Conservation (phyloP, 345 rosid species). For the Cardamine chenopodiifolia region DNA sequence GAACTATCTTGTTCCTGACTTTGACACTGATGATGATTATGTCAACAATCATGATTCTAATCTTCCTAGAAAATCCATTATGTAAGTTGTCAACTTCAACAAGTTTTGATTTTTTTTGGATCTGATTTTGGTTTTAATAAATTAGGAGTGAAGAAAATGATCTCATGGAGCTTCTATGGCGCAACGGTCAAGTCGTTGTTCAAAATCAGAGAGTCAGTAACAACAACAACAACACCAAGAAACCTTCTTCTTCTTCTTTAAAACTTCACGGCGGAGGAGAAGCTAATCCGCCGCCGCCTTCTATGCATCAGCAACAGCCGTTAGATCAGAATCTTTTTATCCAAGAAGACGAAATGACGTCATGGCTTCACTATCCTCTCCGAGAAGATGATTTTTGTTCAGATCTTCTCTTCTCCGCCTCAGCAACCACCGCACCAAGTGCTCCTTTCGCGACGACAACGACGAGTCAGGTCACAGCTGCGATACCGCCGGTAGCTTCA, state of each 20-base stretch:
- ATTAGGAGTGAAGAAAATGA: constrained; percentile 59
- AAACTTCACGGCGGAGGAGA: constrained; percentile 4
- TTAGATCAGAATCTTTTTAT: constrained; percentile 57
- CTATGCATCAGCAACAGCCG: constrained; percentile 39
- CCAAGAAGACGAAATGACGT: constrained; percentile 92
- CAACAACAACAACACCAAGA: constrained; percentile 47
- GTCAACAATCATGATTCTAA: constrained; percentile 31
- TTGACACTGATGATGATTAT: constrained; percentile 57
- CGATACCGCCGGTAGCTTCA: constrained; percentile 22
- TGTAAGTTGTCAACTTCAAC: constrained; percentile 33
- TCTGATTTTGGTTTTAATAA: neutral
- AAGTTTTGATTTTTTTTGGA: neutral
- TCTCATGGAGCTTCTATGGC: constrained; percentile 92
- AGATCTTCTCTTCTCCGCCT: constrained; percentile 57
- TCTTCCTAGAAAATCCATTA: constrained; percentile 51
- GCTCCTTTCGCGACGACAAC: too few species aligned
- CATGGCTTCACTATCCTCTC: constrained; percentile 85
- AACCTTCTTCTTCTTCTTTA: constrained; percentile 32
- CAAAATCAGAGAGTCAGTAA: constrained; percentile 57
- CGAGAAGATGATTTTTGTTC: constrained; percentile 52
- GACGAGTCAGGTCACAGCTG: constrained; percentile 18
- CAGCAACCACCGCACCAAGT: constrained; percentile 32
- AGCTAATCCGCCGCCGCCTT: constrained; percentile 28
- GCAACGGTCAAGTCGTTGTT: constrained; percentile 79
- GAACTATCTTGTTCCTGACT: constrained; percentile 79